Evolutionary conservation across 2,329 filamentous ascomycete species (phyloP), one percentile per base, ranked within the genome.

Genomic region (Colletotrichum eleusines): DNA sequence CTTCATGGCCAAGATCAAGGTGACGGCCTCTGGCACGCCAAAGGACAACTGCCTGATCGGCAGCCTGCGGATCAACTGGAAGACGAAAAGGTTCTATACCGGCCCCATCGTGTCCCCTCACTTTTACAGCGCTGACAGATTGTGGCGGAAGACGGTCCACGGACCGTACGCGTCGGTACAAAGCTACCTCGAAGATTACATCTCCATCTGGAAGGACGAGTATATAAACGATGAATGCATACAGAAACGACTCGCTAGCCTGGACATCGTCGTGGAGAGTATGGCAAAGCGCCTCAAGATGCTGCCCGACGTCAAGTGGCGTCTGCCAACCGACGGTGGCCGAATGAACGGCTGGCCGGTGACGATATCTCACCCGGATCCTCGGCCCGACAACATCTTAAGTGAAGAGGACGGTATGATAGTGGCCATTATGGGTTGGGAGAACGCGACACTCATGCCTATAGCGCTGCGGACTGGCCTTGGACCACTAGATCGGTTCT

Each of bases 381-480:
- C 73, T 16, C 66, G 69, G 8, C 53, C 44, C 16, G 46, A 65
- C 7, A 68, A 72, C 7, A 46, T 74, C 8, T 65, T 73, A 5
- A 42, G 69, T 9, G 63, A 63, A 42, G 46, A 31, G 5, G 26
- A 50, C 20, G 42, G 44, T 7, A 26, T 62, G 28, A 44, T 73
- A 18, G 20, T 50, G 3, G 60, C 59, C 46, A 50, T 74, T 9
- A 38, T 74, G 54, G 73, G 71, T 3, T 74, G 72, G 69, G 73
- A 73, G 16, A 40, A 63, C 35, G 61, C 65, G n/a, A 40, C 51
- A 1, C 23, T 70, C 18, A 51, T 73, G 42, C 73, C 73, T 1
- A 68, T 59, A 23, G 40, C 57, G 14, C 54, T 73, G 54, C 33
- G 42, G 20, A 46, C 55, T 2, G 50, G 35, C 11, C 51, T 69